Evolutionary conservation across 768 basidiomycete species (phyloP).

Genomic region (Pleurotus ostreatus): DNA sequence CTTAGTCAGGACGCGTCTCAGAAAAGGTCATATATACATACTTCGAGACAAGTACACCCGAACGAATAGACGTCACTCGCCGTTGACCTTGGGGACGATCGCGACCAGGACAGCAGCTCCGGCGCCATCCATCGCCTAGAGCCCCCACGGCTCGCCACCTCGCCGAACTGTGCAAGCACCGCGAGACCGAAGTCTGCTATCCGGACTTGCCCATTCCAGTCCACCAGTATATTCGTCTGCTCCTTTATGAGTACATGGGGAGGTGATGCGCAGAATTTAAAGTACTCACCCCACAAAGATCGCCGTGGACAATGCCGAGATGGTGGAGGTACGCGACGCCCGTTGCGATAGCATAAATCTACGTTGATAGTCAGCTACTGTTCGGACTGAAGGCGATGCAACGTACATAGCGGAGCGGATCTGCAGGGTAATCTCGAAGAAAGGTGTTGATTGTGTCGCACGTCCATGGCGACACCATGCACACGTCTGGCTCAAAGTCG

Average conservation of each 20-base stretch:
- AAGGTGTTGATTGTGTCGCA: slow-evolving; percentile 18
- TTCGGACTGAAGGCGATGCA: neutral
- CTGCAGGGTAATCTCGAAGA: slow-evolving; percentile 8
- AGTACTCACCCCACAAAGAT: neutral
- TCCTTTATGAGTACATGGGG: neutral
- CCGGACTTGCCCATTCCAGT: neutral
- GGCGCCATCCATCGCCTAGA: slow-evolving; percentile 5
- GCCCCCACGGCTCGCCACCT: neutral
- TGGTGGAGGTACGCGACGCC: slow-evolving; percentile 24
- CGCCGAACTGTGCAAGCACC: neutral
- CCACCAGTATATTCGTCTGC: neutral
- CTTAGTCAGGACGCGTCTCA: no score
- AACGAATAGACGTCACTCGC: slow-evolving; percentile 7
- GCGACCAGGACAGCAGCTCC: neutral
- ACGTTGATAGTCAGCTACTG: neutral
- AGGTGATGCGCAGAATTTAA: neutral
- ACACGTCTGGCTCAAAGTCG: slow-evolving; percentile 14
- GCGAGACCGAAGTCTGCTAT: slow-evolving; percentile 3
- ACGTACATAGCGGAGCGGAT: neutral
- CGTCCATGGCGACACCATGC: slow-evolving; percentile 24
- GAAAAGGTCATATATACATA: neutral
- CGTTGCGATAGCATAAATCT: slow-evolving; percentile 20
- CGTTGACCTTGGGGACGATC: neutral
- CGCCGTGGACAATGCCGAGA: neutral
- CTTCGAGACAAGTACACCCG: slow-evolving; percentile 4